A percentile compares a stretch with the other conserved stretches of the same genome.
These are phyloP conservation scores for Rhodotorula graminis DNA, from an alignment of 768 basidiomycete genomes.

Conservation along the genomic window DNA sequence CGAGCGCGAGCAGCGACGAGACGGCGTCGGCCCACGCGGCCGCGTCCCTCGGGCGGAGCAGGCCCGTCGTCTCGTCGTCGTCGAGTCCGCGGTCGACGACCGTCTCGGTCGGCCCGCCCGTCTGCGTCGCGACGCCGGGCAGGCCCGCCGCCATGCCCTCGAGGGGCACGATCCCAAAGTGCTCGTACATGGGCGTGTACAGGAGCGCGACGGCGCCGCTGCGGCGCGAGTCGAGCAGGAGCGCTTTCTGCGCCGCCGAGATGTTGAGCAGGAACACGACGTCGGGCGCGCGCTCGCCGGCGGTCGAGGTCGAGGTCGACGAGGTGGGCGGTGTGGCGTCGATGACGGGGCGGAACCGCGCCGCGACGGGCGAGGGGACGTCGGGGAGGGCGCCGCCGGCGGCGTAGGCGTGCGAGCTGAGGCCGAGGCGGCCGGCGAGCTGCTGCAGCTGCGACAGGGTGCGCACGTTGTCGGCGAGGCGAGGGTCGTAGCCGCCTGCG, in stretches of 20 bases:
- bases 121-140: conserved; percentile 80
- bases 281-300: conserved; percentile 49
- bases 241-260: conserved; percentile 73
- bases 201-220: conserved; percentile 63
- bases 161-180: conserved; percentile 93
- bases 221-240: conserved; percentile 60
- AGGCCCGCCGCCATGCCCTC: conserved; percentile 91
- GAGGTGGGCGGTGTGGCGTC: conserved; percentile 14
- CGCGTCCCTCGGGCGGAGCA: conserved; percentile 62
- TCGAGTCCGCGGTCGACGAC: conserved; percentile 52
- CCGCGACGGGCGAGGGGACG: conserved; percentile 3
- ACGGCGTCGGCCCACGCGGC: conserved; percentile 69
- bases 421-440: conserved; percentile 54
- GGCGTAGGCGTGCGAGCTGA: conserved; percentile 50
- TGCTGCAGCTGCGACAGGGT: conserved; percentile 61
- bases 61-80: conserved; percentile 60
- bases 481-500: conserved; percentile 87
- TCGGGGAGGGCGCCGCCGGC: conserved; percentile 8
- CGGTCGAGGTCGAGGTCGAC: conserved; percentile 27
- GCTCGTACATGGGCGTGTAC: conserved; percentile 92
- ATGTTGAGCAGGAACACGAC: conserved; percentile 90
- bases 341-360: conserved; percentile 33
- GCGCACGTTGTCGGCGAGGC: conserved; percentile 73
- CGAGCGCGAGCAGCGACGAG: conserved; percentile 53
- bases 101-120: conserved; percentile 83